Evolutionary conservation across 371 early-diverging fungal species (phyloP).

Genomic region (Syncephalastrum monosporum): DNA sequence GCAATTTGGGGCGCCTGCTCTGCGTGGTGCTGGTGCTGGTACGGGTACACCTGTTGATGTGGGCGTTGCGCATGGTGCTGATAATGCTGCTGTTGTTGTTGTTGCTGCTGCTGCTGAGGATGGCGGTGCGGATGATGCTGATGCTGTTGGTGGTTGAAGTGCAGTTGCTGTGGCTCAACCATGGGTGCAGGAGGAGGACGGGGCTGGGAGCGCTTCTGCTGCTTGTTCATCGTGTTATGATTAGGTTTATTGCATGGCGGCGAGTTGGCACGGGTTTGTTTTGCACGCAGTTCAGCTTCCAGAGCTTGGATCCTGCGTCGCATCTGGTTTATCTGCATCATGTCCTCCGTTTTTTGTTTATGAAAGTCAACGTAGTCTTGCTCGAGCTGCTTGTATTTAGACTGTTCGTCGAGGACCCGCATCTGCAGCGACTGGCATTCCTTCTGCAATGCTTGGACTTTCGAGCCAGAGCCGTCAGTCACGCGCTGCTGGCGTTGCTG

Average conservation of each 20-base stretch:
- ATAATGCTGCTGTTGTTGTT: slow-evolving; percentile 17
- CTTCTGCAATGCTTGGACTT: slow-evolving; percentile 19
- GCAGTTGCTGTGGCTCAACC: slow-evolving; percentile 5
- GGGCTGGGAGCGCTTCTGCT: no score
- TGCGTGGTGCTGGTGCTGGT: slow-evolving; percentile 8
- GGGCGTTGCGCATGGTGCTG: slow-evolving; percentile 6
- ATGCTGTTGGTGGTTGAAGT: no score
- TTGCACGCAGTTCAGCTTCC: slow-evolving; percentile 25
- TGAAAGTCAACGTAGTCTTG: slow-evolving; percentile 27
- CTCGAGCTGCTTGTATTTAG: slow-evolving; percentile 29
- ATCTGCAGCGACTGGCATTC: slow-evolving; percentile 20
- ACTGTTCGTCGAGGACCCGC: slow-evolving; percentile 23
- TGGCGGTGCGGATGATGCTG: no score
- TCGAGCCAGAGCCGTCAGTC: background rate
- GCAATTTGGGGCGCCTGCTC: background rate
- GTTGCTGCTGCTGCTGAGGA: slow-evolving; percentile 22
- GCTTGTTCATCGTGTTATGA: no score
- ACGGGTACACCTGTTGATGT: slow-evolving; percentile 10
- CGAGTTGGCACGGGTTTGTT: slow-evolving; percentile 5
- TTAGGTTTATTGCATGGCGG: no score
- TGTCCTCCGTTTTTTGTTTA: slow-evolving; percentile 28
- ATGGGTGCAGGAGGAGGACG: slow-evolving; percentile 27
- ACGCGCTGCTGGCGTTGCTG: slow-evolving; percentile 16
- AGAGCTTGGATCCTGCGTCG: slow-evolving; percentile 17
- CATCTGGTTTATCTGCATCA: slow-evolving; percentile 22